Base-by-base conservation (phyloP, 2,329 filamentous ascomycete genomes). In the Penicillium sp. region DNA sequence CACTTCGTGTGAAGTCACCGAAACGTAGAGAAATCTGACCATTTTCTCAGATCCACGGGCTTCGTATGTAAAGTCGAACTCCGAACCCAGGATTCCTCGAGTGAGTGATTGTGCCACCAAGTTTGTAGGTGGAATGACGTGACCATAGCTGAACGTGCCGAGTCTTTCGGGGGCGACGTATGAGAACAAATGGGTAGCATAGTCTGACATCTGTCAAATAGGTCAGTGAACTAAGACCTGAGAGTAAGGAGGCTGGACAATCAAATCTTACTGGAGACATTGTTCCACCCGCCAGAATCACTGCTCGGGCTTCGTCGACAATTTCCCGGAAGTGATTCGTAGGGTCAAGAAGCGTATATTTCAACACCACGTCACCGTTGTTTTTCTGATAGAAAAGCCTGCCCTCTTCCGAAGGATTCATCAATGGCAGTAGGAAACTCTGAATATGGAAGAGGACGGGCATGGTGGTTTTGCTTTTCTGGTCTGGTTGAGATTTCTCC, bases 221-320 rank as follows among this genome's bases (percentile, higher is more conserved):
- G 37, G 66, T 63, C 10, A 37, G 43, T 8, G 26, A 46, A 53
- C 31, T 7, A 41, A 19, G 8, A 7, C 5, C 19, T 5, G 31
- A 22, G 10, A 11, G 14, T 2, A 5, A 27, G 9, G 21, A 21
- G 14, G 19, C 45, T 9, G 13, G 26, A 26, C 16, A 63, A 21
- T 31, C 5, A 68, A 41, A 7, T 14, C 76, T 68, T 71, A 84
- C 82, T 0, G 95, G 95, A 2, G 95, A 96, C 95, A 99, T 98
- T 26, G 95, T 99, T 22, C 95, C 95, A 56, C 95, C 95, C 0
- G 93, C 95, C 3, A 99, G 80, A 43, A 99, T 89, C 3, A 99
- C 90, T 2, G 93, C 90, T 56, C 92, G 84, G 0, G 95, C 91
- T 60, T 90, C 87, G 29, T 90, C 86, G 2, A 93, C 91, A 51